These are phyloP conservation scores for Xylariaceae sp. DNA, from an alignment of 2,329 filamentous ascomycete genomes.

Conservation along the genomic window DNA sequence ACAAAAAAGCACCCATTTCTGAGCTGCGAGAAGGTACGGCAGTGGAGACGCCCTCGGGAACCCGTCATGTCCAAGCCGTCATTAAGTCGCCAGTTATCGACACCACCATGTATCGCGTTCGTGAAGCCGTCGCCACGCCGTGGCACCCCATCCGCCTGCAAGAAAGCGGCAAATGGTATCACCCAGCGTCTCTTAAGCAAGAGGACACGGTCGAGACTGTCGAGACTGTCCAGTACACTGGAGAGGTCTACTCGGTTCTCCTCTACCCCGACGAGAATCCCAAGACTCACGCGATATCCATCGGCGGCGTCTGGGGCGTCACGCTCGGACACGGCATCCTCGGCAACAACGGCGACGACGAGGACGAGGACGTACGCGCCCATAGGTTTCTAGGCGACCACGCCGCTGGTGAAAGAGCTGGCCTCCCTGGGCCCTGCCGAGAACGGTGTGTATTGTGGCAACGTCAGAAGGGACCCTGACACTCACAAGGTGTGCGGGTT, in stretches of 20 bases:
- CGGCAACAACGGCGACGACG: too few relatives aligned
- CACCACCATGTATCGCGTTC: constrained; percentile 41
- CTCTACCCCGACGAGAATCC: constrained; percentile 40
- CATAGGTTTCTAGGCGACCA: constrained; percentile 50
- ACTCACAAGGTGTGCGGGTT: not conserved
- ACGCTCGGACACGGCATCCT: constrained; percentile 54
- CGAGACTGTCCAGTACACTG: too few relatives aligned
- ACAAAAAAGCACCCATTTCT: constrained; percentile 35
- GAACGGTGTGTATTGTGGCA: constrained; percentile 18
- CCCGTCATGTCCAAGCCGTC: constrained; percentile 44
- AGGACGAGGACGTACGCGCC: constrained; percentile 37
- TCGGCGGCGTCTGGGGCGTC: constrained; percentile 47
- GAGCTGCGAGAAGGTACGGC: constrained; percentile 40
- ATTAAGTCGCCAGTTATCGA: constrained; percentile 42
- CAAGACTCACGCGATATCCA: constrained; percentile 45
- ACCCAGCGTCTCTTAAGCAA: too few relatives aligned
- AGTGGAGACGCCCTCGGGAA: constrained; percentile 47
- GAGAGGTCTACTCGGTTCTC: constrained; percentile 52
- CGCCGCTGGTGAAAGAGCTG: constrained; percentile 29
- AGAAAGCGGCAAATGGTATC: constrained; percentile 33
- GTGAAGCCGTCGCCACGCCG: constrained; percentile 47
- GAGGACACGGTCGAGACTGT: too few relatives aligned
- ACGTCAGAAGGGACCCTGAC: constrained; percentile 3
- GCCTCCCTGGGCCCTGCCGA: constrained; percentile 34
- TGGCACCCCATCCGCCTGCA: constrained; percentile 51